Conservation (phyloP, 192 early-diverging fungal species). For the Lobosporangium transversale region DNA sequence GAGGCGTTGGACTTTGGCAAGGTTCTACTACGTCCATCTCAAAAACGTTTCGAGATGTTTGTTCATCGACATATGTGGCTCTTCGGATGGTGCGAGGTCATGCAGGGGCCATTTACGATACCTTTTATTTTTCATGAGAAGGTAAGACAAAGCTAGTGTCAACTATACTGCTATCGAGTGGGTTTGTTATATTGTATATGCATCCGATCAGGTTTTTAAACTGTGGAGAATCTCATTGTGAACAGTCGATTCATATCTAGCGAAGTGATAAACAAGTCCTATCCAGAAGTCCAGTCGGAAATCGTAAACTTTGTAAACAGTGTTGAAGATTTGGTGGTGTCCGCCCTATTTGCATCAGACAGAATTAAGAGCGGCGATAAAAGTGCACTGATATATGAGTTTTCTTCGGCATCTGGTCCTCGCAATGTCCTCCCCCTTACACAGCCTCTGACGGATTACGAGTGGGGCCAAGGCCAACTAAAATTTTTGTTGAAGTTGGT, state of each 20-base stretch:
- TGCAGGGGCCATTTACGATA: constrained; percentile 18
- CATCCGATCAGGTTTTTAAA: not conserved
- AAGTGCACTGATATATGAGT: constrained; percentile 10
- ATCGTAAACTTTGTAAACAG: constrained; percentile 18
- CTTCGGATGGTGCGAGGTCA: not conserved
- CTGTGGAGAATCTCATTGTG: not conserved
- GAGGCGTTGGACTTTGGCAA: constrained; percentile 12
- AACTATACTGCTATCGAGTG: not conserved
- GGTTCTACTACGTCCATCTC: constrained; percentile 22
- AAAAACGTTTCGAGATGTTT: not conserved
- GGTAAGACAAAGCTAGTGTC: not conserved
- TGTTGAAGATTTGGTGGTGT: constrained; percentile 23
- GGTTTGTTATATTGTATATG: not conserved
- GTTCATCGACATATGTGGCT: constrained; percentile 19
- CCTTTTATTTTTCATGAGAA: constrained; percentile 31
- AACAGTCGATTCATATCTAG: constrained; percentile 27
- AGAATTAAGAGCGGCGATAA: constrained; percentile 9
- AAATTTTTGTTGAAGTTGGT: constrained; percentile 26
- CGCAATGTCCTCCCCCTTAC: not conserved
- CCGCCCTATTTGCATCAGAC: constrained; percentile 1
- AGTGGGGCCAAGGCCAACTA: constrained; percentile 30
- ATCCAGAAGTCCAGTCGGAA: constrained; percentile 18
- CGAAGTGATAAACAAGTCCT: constrained; percentile 4
- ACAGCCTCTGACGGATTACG: constrained; percentile 17
- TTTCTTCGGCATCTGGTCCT: constrained; percentile 11